A percentile compares a stretch with the other conserved stretches of the same genome.
phyloP scores from a whole-genome alignment of 768 basidiomycete species.

The Fomitopsis pulvina region DNA sequence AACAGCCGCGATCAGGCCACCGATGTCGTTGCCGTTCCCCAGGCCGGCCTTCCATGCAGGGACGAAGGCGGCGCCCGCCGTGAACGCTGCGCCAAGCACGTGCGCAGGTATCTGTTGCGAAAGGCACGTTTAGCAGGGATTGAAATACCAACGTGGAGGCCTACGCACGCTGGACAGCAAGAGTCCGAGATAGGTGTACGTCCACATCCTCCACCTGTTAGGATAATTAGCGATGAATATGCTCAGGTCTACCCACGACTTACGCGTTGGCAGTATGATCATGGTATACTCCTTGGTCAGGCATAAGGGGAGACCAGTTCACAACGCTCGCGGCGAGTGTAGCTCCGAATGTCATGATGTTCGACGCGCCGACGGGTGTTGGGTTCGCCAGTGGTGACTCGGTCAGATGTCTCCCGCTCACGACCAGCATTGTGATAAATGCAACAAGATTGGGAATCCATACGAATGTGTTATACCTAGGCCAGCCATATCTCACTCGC shows the following conservation, averaged over 20 bases:
- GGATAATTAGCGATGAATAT: neutral
- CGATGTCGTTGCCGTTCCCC: constrained; percentile 32
- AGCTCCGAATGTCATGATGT: constrained; percentile 37
- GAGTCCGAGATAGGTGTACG: constrained; percentile 42
- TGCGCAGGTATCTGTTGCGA: constrained; percentile 31
- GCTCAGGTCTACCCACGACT: neutral
- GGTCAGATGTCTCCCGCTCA: constrained; percentile 28
- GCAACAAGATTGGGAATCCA: constrained; percentile 35
- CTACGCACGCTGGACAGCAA: constrained; percentile 33
- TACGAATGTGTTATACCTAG: constrained; percentile 30
- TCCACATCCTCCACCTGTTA: constrained; percentile 30
- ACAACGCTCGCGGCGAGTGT: constrained; percentile 37
- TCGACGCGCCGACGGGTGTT: constrained; percentile 24
- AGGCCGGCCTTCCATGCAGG: constrained; percentile 36
- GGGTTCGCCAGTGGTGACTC: constrained; percentile 12
- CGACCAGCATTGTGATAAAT: constrained; percentile 31
- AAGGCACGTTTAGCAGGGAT: neutral
- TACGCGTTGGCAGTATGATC: constrained; percentile 19
- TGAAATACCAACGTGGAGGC: neutral
- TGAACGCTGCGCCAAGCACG: constrained; percentile 40
- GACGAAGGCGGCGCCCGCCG: constrained; percentile 32
- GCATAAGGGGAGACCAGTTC: constrained; percentile 34
- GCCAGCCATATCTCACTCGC: neutral
- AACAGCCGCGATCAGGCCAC: constrained; percentile 39
- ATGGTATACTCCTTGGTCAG: constrained; percentile 48